Conservation (phyloP, 768 basidiomycete species). For the Pleurotus ostreatus region DNA sequence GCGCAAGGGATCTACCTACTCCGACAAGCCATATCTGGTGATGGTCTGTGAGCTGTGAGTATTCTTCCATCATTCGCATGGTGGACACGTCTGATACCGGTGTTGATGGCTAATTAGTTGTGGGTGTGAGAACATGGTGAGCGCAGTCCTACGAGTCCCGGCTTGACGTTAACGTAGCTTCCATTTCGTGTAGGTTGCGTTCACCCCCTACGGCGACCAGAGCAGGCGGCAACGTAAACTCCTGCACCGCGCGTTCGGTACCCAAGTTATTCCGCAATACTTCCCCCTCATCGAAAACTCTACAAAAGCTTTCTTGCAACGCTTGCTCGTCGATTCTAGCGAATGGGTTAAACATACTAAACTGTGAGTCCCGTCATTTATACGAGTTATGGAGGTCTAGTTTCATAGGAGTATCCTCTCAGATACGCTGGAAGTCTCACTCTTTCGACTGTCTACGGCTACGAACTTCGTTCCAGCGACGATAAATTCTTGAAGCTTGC, state of each 20-base stretch:
- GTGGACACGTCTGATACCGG: too few relatives aligned
- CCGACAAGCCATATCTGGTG: slow-evolving; percentile 65
- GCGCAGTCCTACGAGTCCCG: slow-evolving; percentile 7
- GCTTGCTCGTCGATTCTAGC: slow-evolving; percentile 42
- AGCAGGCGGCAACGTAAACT: slow-evolving; percentile 63
- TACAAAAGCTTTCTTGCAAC: slow-evolving; percentile 53
- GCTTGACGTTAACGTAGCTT: not conserved
- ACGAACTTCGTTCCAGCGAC: slow-evolving; percentile 24
- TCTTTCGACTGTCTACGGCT: slow-evolving; percentile 44
- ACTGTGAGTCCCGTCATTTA: slow-evolving; percentile 10
- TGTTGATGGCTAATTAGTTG: slow-evolving; percentile 16
- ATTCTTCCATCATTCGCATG: too few relatives aligned
- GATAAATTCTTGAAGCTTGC: slow-evolving; percentile 24
- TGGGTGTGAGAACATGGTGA: slow-evolving; percentile 46
- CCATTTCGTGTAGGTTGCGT: slow-evolving; percentile 20
- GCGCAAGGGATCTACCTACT: slow-evolving; percentile 66
- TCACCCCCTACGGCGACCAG: slow-evolving; percentile 62
- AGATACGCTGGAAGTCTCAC: slow-evolving; percentile 33
- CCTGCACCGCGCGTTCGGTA: slow-evolving; percentile 60
- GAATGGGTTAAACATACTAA: slow-evolving; percentile 10
- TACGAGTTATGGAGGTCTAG: slow-evolving; percentile 29
- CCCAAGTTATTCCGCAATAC: slow-evolving; percentile 49
- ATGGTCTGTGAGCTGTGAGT: slow-evolving; percentile 73
- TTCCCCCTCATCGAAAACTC: slow-evolving; percentile 53
- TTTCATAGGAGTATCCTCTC: not conserved